A percentile compares a stretch with the other conserved stretches of the same genome.
These are phyloP conservation scores for Sanghuangporus sanghuang DNA, from an alignment of 1,284 basidiomycete genomes.

Conservation along the genomic window DNA sequence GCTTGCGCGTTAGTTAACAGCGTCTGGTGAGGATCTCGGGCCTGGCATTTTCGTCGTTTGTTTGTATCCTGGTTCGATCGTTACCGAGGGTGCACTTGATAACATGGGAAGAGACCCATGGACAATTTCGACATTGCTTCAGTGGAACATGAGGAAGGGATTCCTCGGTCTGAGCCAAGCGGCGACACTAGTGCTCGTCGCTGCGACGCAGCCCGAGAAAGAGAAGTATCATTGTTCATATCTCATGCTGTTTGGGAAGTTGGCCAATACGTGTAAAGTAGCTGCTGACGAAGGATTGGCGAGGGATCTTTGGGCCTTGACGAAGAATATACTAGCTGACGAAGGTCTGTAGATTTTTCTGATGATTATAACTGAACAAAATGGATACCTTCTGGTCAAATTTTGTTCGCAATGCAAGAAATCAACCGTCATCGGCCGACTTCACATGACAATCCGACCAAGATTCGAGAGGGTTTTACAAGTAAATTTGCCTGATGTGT, in stretches of 20 bases:
- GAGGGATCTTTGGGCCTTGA: constrained; percentile 20
- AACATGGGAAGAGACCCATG: background rate
- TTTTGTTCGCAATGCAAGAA: too few relatives aligned
- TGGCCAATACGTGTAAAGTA: constrained; percentile 17
- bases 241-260: constrained; percentile 19
- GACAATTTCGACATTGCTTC: background rate
- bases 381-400: too few relatives aligned
- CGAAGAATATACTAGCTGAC: constrained; percentile 16
- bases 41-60: constrained; percentile 14
- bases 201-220: background rate
- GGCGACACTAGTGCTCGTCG: background rate
- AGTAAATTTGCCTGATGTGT: too few relatives aligned
- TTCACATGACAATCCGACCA: too few relatives aligned
- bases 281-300: constrained; percentile 19
- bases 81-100: background rate
- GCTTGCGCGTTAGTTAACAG: background rate
- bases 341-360: background rate
- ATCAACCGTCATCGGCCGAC: too few relatives aligned
- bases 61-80: constrained; percentile 19
- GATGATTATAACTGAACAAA: background rate
- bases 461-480: too few relatives aligned
- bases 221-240: constrained; percentile 21
- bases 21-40: background rate
- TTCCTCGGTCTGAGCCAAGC: background rate
- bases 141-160: background rate